Percentiles rank a stretch among this genome's conserved stretches.
phyloP scores from a whole-genome alignment of 2,329 filamentous ascomycete species.

The Stagonosporopsis chrysanthemi region DNA sequence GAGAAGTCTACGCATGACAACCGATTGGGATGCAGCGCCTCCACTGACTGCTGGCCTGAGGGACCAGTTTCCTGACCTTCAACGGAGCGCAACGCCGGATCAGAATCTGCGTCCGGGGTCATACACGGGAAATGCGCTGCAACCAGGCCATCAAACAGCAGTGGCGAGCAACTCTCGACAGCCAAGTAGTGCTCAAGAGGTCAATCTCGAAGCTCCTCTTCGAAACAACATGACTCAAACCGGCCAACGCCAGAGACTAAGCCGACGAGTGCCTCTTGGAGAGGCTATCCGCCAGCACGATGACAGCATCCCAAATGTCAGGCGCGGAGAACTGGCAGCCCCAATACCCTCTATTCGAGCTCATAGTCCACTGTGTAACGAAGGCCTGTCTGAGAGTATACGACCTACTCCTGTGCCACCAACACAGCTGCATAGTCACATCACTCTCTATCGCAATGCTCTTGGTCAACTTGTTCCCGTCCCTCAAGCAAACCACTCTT shows the following conservation, averaged over 20 bases:
- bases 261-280: background rate
- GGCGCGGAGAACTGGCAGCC: background rate
- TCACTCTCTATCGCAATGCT: background rate
- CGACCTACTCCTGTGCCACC: background rate
- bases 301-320: background rate
- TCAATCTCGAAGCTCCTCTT: too few relatives aligned
- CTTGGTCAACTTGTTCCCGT: background rate
- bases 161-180: too few relatives aligned
- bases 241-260: background rate
- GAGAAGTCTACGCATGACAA: background rate
- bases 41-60: background rate
- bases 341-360: background rate
- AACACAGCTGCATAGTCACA: background rate
- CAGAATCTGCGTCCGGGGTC: background rate
- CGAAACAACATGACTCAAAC: background rate
- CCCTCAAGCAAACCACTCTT: background rate
- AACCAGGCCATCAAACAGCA: background rate
- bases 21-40: conserved; percentile 1
- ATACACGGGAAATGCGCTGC: background rate
- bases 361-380: background rate
- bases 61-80: background rate
- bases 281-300: background rate
- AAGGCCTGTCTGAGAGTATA: background rate
- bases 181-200: background rate
- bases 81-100: background rate